These are phyloP conservation scores for Elsinoe ampelina DNA, from an alignment of 2,329 filamentous ascomycete species.

Conservation along the genomic window DNA sequence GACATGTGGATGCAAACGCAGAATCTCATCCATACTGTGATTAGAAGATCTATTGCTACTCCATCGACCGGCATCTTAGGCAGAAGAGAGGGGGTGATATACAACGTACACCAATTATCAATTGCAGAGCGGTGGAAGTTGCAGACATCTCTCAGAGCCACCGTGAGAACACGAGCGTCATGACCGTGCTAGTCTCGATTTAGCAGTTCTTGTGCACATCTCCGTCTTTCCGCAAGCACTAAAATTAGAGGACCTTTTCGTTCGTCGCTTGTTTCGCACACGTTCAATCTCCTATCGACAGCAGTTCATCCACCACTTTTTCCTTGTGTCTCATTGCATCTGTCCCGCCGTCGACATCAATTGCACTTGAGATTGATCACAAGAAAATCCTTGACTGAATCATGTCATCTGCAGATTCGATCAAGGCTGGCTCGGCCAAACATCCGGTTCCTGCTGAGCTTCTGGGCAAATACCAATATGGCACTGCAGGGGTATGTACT, in stretches of 20 bases:
- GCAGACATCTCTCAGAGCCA: background rate
- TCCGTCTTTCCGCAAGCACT: background rate
- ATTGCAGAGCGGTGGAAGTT: background rate
- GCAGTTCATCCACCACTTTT: background rate
- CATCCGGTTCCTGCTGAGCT: conserved; percentile 25
- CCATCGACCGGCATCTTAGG: background rate
- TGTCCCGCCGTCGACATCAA: background rate
- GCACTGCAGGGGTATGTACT: conserved; percentile 42
- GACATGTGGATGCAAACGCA: too few species aligned
- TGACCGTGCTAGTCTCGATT: background rate
- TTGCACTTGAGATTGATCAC: background rate
- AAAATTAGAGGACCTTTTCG: background rate
- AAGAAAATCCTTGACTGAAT: background rate
- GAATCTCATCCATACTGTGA: too few species aligned
- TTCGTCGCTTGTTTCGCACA: background rate
- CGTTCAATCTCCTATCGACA: background rate
- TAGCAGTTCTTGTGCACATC: background rate
- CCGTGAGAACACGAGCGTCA: background rate
- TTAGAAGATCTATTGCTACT: too few species aligned
- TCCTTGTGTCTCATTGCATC: background rate
- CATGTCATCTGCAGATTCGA: conserved; percentile 14
- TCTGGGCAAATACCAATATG: conserved; percentile 45
- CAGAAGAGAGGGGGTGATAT: too few species aligned
- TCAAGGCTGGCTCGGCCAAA: conserved; percentile 21
- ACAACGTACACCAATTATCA: background rate